A percentile compares a stretch with the other conserved stretches of the same genome.
phyloP scores from a whole-genome alignment of 2,329 filamentous ascomycete genomes.

The Fusarium graminum region DNA sequence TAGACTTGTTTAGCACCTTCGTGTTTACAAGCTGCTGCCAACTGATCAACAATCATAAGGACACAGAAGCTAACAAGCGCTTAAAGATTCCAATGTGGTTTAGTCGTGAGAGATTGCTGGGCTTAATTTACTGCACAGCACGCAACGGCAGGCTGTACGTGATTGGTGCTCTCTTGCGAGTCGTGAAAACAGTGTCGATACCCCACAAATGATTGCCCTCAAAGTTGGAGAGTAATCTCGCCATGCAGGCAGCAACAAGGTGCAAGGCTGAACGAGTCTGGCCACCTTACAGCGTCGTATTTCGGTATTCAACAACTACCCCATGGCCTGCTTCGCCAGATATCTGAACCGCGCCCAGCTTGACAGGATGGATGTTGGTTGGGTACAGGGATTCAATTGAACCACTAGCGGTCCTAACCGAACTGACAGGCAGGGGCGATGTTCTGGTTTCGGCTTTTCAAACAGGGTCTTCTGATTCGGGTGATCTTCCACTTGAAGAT shows the following conservation, averaged over 20 bases:
- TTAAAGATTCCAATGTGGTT: background rate
- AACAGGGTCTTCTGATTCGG: conserved; percentile 21
- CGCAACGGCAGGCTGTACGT: background rate
- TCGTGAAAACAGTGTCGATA: background rate
- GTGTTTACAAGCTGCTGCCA: background rate
- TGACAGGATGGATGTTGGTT: conserved; percentile 14
- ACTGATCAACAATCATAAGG: conserved; percentile 1
- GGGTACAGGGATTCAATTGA: conserved; percentile 32
- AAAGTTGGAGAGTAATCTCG: conserved; percentile 12
- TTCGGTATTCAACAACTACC: conserved; percentile 1
- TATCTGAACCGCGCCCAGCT: conserved; percentile 20
- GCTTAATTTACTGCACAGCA: background rate
- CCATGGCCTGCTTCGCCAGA: conserved; percentile 17
- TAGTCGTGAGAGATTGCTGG: background rate
- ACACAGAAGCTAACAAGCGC: background rate
- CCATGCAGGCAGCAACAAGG: conserved; percentile 5
- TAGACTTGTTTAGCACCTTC: background rate
- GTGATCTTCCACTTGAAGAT: conserved; percentile 32
- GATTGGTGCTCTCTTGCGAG: background rate
- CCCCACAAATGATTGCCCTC: background rate
- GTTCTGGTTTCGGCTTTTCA: conserved; percentile 29
- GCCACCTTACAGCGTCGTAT: conserved; percentile 15
- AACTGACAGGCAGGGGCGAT: conserved; percentile 41
- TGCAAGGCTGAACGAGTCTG: conserved; percentile 11
- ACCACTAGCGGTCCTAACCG: conserved; percentile 42